Percentiles rank a stretch among this genome's conserved stretches.
Conservation (phyloP, 768 basidiomycete genomes). For the Leccinellum albellum region DNA sequence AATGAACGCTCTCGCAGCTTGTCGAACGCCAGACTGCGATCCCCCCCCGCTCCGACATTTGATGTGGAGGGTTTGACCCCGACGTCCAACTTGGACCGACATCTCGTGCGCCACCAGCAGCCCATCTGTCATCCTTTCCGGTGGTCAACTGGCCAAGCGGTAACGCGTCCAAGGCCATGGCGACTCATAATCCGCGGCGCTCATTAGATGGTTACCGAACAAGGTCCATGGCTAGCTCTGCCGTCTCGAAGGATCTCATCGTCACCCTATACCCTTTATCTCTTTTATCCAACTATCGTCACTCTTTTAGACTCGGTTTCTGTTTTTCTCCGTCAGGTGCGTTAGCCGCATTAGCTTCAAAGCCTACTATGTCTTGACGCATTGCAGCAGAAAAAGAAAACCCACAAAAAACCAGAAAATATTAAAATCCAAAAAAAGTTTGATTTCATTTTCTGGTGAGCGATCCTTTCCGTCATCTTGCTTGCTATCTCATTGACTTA, state of each 20-base stretch:
- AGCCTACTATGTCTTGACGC: neutral
- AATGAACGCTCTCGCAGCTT: neutral
- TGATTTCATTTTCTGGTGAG: neutral
- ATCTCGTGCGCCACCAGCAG: neutral
- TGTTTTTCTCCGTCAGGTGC: neutral
- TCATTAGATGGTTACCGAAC: neutral
- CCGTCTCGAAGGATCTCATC: neutral
- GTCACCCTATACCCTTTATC: slow-evolving; percentile 9
- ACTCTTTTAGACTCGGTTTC: neutral
- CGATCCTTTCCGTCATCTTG: neutral
- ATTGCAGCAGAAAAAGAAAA: neutral
- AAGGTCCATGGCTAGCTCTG: neutral
- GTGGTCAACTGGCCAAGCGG: neutral
- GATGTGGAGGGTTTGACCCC: neutral
- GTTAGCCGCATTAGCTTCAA: neutral
- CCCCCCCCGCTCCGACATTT: neutral
- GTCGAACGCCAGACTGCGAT: slow-evolving; percentile 52
- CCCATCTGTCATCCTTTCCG: neutral
- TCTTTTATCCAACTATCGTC: neutral
- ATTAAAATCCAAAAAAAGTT: neutral
- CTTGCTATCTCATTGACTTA: neutral
- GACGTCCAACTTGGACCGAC: neutral
- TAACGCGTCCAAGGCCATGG: neutral
- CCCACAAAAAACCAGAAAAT: slow-evolving; percentile 5
- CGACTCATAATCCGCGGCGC: neutral